These are phyloP conservation scores for Fusarium odoratissimum DNA, from an alignment of 2,329 filamentous ascomycete species.

Conservation along the genomic window DNA sequence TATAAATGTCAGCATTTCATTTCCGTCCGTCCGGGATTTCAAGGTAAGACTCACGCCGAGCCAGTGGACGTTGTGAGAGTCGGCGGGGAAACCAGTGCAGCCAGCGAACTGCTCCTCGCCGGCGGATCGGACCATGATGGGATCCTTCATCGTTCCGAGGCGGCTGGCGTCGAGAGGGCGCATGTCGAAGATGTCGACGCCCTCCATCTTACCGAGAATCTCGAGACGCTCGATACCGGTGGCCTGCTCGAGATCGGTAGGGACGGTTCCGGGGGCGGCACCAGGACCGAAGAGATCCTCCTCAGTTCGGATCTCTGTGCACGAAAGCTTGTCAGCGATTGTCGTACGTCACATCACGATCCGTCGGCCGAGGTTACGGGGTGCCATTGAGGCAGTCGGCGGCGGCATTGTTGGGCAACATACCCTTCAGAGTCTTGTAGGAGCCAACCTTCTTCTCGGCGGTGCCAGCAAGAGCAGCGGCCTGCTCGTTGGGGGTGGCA, in stretches of 20 bases:
- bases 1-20: slow-evolving; percentile 26
- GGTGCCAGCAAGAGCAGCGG: slow-evolving; percentile 51
- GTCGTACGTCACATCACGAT: slow-evolving; percentile 25
- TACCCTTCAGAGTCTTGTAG: slow-evolving; percentile 63
- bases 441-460: slow-evolving; percentile 60
- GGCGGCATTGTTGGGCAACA: slow-evolving; percentile 41
- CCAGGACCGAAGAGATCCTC: slow-evolving; percentile 89
- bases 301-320: slow-evolving; percentile 81
- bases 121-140: slow-evolving; percentile 89
- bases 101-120: slow-evolving; percentile 97
- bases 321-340: slow-evolving; percentile 37
- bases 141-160: slow-evolving; percentile 89
- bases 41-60: slow-evolving; percentile 75
- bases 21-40: slow-evolving; percentile 27
- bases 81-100: slow-evolving; percentile 93
- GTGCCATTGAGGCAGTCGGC: slow-evolving; percentile 22
- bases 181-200: slow-evolving; percentile 98
- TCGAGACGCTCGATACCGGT: slow-evolving; percentile 99
- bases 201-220: slow-evolving; percentile 99
- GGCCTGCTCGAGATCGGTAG: slow-evolving; percentile 93
- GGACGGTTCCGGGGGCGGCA: slow-evolving; percentile 83
- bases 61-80: slow-evolving; percentile 93
- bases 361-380: slow-evolving; percentile 42
- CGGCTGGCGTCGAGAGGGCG: slow-evolving; percentile 91
- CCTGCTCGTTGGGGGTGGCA: slow-evolving; percentile 51